These are phyloP conservation scores for Globisporangium takayamanum DNA, from an alignment of 352 stramenopile species.

Conservation along the genomic window DNA sequence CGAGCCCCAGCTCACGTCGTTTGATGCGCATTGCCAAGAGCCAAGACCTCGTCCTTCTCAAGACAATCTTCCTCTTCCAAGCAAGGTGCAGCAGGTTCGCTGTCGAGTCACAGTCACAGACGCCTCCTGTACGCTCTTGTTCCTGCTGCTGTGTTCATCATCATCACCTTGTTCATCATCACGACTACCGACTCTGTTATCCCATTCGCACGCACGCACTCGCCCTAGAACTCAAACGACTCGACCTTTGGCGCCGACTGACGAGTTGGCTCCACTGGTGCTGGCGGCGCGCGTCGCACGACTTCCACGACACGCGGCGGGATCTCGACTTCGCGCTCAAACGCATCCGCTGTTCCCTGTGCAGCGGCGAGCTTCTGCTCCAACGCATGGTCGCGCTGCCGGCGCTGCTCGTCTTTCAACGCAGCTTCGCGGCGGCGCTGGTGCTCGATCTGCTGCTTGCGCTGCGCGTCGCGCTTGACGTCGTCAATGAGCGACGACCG, in stretches of 20 bases:
- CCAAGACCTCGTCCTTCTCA: no score
- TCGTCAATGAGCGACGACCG: conserved; percentile 60
- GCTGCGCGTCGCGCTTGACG: conserved; percentile 62
- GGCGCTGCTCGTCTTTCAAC: conserved; percentile 46
- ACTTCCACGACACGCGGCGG: conserved; percentile 13
- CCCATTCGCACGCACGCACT: not conserved
- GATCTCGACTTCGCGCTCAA: conserved; percentile 3
- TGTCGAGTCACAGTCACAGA: no score
- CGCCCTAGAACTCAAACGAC: conserved; percentile 7
- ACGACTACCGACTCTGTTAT: not conserved
- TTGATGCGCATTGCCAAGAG: no score
- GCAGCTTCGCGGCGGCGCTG: conserved; percentile 52
- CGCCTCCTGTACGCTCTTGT: no score
- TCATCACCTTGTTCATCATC: not conserved
- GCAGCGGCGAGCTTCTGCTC: conserved; percentile 15
- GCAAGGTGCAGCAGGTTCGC: no score
- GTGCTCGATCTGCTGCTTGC: conserved; percentile 56
- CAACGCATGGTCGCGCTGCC: conserved; percentile 29
- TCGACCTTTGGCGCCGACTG: conserved; percentile 16
- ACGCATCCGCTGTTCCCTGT: not conserved
- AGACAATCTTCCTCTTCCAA: no score
- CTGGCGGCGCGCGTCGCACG: conserved; percentile 23
- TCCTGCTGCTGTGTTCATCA: not conserved
- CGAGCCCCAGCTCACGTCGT: no score
- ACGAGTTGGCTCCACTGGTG: not conserved